A percentile compares a stretch with the other conserved stretches of the same genome.
These are phyloP conservation scores for Yueomyces sp. DNA, from an alignment of 805 yeast genomes.

Conservation along the genomic window DNA sequence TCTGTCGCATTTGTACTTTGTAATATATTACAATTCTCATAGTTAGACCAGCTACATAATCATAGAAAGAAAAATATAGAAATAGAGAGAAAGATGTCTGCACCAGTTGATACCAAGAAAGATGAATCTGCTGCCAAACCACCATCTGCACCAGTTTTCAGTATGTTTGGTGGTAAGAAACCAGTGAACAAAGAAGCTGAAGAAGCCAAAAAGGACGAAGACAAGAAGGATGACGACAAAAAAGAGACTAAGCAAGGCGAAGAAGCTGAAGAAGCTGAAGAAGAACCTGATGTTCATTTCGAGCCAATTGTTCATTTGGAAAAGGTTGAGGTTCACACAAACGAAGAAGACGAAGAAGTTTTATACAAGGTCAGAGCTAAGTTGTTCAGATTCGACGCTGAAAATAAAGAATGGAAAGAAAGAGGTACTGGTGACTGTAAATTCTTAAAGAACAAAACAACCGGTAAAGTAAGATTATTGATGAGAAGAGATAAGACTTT, in stretches of 20 bases:
- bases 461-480: constrained; percentile 74
- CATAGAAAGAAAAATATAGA: no score
- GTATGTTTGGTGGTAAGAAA: constrained; percentile 91
- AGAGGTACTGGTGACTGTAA: constrained; percentile 98
- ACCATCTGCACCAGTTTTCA: constrained; percentile 73
- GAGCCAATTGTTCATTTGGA: constrained; percentile 93
- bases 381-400: constrained; percentile 78
- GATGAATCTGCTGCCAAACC: constrained; percentile 28
- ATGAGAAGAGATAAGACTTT: constrained; percentile 99
- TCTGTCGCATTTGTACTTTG: no score
- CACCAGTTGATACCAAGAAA: constrained; percentile 11
- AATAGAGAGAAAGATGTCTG: constrained; percentile 8
- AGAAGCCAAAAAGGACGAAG: constrained; percentile 23
- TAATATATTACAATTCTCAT: no score
- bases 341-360: constrained; percentile 82
- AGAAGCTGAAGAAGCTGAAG: constrained; percentile 29
- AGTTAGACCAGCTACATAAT: no score
- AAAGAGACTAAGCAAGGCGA: constrained; percentile 17
- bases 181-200: constrained; percentile 40
- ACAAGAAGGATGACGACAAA: constrained; percentile 14
- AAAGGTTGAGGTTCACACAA: constrained; percentile 91
- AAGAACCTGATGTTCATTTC: constrained; percentile 57
- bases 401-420: constrained; percentile 93
- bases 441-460: constrained; percentile 76
- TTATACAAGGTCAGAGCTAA: constrained; percentile 85